Percentiles rank a stretch among this genome's conserved stretches.
These are phyloP conservation scores for Phanerodontia chrysosporium DNA, from an alignment of 768 basidiomycete species.

Conservation along the genomic window DNA sequence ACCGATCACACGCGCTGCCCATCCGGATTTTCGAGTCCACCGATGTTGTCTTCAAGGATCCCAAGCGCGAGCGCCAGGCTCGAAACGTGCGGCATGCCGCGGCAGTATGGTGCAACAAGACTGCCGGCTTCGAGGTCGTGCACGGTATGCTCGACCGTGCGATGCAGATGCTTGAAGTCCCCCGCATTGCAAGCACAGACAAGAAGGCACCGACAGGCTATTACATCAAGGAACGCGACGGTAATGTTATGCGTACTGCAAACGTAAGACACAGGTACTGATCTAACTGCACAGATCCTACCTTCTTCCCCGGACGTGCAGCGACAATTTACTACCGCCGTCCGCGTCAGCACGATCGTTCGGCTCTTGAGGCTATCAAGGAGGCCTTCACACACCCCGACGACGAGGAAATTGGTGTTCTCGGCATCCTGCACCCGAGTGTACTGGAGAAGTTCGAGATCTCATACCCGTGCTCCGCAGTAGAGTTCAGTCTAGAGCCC, in stretches of 20 bases:
- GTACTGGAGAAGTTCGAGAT: slow-evolving; percentile 95
- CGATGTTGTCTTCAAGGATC: slow-evolving; percentile 90
- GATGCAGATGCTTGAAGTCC: slow-evolving; percentile 95
- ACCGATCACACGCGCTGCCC: slow-evolving; percentile 88
- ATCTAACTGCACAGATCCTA: slow-evolving; percentile 56
- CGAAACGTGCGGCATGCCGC: slow-evolving; percentile 86
- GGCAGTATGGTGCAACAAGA: slow-evolving; percentile 94
- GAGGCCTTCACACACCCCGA: slow-evolving; percentile 35
- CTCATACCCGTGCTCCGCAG: slow-evolving; percentile 86
- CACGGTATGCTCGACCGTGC: slow-evolving; percentile 92
- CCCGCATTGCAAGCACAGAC: slow-evolving; percentile 61
- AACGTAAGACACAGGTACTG: neutral
- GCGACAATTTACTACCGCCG: slow-evolving; percentile 88
- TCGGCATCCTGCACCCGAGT: slow-evolving; percentile 90
- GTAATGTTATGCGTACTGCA: slow-evolving; percentile 36
- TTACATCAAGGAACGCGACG: slow-evolving; percentile 83
- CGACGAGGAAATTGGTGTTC: slow-evolving; percentile 79
- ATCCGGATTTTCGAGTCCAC: slow-evolving; percentile 92
- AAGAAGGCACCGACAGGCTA: slow-evolving; percentile 68
- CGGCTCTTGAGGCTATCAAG: slow-evolving; percentile 32
- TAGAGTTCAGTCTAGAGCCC: slow-evolving; percentile 95
- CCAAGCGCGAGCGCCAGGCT: slow-evolving; percentile 70
- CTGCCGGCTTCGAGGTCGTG: slow-evolving; percentile 93
- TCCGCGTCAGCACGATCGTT: slow-evolving; percentile 28
- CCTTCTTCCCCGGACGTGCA: slow-evolving; percentile 93